A percentile compares a stretch with the other conserved stretches of the same genome.
Evolutionary conservation across 805 yeast species (phyloP).

Genomic region (Metschnikowia vanudenii): DNA sequence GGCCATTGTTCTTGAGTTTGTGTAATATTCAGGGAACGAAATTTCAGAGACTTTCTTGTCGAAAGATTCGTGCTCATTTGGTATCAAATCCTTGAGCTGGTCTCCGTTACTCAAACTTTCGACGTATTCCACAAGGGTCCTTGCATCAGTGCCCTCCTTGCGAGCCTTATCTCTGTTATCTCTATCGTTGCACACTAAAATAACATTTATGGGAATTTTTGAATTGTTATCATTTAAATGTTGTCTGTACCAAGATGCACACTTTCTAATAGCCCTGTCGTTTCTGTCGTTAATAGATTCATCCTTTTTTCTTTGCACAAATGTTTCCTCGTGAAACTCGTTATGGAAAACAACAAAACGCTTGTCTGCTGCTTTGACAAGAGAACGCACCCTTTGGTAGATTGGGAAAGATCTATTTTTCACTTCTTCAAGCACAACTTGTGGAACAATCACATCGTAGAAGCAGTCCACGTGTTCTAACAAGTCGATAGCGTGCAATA

Average conservation of each 20-base stretch:
- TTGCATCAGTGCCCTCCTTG: constrained; percentile 51
- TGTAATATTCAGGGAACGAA: constrained; percentile 72
- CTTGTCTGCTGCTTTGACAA: constrained; percentile 74
- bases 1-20: constrained; percentile 81
- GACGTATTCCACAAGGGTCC: constrained; percentile 67
- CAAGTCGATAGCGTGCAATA: constrained; percentile 84
- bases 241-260: constrained; percentile 65
- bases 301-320: constrained; percentile 54
- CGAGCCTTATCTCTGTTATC: constrained; percentile 59
- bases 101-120: constrained; percentile 65
- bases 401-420: constrained; percentile 84
- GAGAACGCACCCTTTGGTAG: constrained; percentile 75
- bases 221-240: constrained; percentile 51
- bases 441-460: constrained; percentile 91
- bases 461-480: constrained; percentile 75
- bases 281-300: constrained; percentile 87
- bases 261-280: constrained; percentile 82
- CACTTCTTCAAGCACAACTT: constrained; percentile 91
- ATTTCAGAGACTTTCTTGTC: constrained; percentile 46
- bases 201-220: constrained; percentile 41
- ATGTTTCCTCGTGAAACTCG: constrained; percentile 78
- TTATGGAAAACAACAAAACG: constrained; percentile 90
- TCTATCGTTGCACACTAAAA: constrained; percentile 76
- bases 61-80: constrained; percentile 48
- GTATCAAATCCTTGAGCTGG: constrained; percentile 77